phyloP scores from a whole-genome alignment of 2,329 filamentous ascomycete genomes.

The Diaporthe citrichinensis region DNA sequence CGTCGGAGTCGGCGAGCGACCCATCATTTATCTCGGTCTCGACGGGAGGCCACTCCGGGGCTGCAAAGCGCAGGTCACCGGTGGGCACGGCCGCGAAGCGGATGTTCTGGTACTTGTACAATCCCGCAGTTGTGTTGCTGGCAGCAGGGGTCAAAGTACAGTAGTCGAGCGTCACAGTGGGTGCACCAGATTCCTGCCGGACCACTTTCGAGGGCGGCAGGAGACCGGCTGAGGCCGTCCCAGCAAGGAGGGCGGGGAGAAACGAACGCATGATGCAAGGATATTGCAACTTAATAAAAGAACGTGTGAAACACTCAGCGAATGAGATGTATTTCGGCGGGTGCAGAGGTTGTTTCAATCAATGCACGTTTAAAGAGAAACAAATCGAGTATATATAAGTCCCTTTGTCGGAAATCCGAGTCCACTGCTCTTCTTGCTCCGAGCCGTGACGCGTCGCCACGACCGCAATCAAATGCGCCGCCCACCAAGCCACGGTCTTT shows the following conservation, averaged over 20 bases:
- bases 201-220: conserved; percentile 28
- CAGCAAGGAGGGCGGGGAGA: conserved; percentile 17
- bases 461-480: conserved; percentile 20
- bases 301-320: conserved; percentile 2
- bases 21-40: conserved; percentile 52
- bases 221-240: conserved; percentile 1
- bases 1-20: conserved; percentile 49
- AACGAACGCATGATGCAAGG: conserved; percentile 22
- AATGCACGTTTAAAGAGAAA: background rate
- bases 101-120: conserved; percentile 55
- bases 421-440: background rate
- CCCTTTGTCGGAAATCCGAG: background rate
- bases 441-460: conserved; percentile 18
- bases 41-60: conserved; percentile 51
- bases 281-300: background rate
- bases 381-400: background rate
- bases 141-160: conserved; percentile 45
- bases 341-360: background rate
- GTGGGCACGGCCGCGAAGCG: conserved; percentile 52
- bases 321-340: background rate
- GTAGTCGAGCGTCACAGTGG: conserved; percentile 49
- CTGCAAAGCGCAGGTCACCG: conserved; percentile 51
- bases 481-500: conserved; percentile 23
- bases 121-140: conserved; percentile 46
- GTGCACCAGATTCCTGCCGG: conserved; percentile 30